phyloP scores from a whole-genome alignment of 139 green algal species.

The Haematococcus lacustris region DNA sequence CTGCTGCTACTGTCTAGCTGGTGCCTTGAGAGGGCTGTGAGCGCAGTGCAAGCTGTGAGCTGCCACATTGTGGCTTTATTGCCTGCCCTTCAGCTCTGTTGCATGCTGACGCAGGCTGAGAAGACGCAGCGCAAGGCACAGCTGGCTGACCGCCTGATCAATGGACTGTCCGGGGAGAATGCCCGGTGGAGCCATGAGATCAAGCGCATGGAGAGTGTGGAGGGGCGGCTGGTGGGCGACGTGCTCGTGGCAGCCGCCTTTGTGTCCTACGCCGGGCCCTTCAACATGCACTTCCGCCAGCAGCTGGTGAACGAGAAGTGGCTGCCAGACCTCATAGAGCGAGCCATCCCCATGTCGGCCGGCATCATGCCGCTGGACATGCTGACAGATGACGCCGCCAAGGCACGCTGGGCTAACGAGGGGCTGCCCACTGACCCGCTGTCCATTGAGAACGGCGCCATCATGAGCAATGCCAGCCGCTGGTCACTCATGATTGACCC shows the following conservation, averaged over 20 bases:
- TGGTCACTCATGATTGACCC: constrained; percentile 88
- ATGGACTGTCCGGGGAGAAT: constrained; percentile 80
- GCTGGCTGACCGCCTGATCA: constrained; percentile 83
- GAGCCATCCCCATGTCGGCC: constrained; percentile 53
- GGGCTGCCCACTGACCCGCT: constrained; percentile 76
- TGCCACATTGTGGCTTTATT: too few relatives aligned
- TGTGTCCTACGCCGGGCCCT: constrained; percentile 77
- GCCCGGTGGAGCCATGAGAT: constrained; percentile 80
- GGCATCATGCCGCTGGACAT: constrained; percentile 46
- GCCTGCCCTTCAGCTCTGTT: too few relatives aligned
- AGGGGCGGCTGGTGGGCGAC: constrained; percentile 63
- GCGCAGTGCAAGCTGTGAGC: background rate
- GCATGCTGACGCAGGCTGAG: constrained; percentile 54
- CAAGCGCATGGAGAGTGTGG: constrained; percentile 45
- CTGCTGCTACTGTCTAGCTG: too few relatives aligned
- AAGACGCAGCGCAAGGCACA: constrained; percentile 72
- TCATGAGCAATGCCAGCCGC: constrained; percentile 65
- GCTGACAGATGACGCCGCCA: constrained; percentile 55
- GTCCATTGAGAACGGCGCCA: constrained; percentile 83
- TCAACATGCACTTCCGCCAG: constrained; percentile 71
- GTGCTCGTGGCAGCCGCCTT: constrained; percentile 75
- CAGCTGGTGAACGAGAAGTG: constrained; percentile 66
- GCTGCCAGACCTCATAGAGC: constrained; percentile 64
- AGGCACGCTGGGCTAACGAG: constrained; percentile 76
- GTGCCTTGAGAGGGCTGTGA: background rate